Evolutionary conservation across 2,329 filamentous ascomycete species (phyloP), one percentile per base, ranked within the genome.

Genomic region (Lasiodiplodia sp.): DNA sequence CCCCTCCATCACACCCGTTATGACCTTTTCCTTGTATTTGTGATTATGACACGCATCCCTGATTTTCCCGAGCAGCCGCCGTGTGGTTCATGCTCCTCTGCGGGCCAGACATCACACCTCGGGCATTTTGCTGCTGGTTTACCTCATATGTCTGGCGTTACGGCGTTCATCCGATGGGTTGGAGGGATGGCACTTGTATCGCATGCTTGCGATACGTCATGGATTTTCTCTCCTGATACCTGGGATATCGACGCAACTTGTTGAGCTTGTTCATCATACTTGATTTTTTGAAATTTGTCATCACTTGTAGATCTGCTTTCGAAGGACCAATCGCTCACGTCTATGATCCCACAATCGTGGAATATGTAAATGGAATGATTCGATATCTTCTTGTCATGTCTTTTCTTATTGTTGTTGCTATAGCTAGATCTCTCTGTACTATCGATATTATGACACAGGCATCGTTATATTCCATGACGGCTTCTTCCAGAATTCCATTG

Each of bases 281-380:
- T 38, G 49, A 37, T 31, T 11, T 38, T 16, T 25, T 34, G 44
- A 21, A 28, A n/a, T 23, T 49, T 51, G 16, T 63, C 25, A 37
- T 51, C 34, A 8, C 18, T 18, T 51, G 55, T 58, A 58, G 55
- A 58, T 51, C 16, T 25, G 28, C 40, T 60, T 28, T 31, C 21
- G 37, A 31, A 18, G 38, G 12, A 25, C 23, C 23, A 34, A 16
- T 49, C 23, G 23, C 21, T 49, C 23, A 62, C 38, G 40, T 34
- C 38, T 62, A 62, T 21, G 60, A 64, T 64, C 28, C 31, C 44
- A 23, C 21, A 37, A 25, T 52, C 10, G 21, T 31, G 47, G 47
- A 40, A 25, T 64, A 64, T 52, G 60, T 64, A 52, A 52, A 64
- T 64, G 44, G 47, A n/a, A 64, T 31, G 60, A 64, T 38, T 64